Conservation (phyloP, 2,329 filamentous ascomycete genomes). For the Pseudogymnoascus sp. region DNA sequence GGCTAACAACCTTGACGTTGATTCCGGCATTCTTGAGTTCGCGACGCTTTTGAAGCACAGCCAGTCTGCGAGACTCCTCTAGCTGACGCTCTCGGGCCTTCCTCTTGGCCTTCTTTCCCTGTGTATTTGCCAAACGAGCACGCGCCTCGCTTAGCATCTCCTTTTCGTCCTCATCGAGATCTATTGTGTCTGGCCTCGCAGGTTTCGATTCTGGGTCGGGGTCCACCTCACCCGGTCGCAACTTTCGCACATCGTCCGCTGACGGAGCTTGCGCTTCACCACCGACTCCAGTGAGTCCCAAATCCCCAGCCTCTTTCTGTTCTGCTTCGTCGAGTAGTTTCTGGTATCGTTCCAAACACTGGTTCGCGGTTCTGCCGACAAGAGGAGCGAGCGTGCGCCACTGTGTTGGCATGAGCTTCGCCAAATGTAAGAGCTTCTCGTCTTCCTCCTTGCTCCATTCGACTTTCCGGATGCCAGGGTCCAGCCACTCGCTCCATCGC, state of each 20-base stretch:
- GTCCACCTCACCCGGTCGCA: slow-evolving; percentile 89
- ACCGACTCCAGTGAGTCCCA: slow-evolving; percentile 78
- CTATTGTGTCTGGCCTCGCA: slow-evolving; percentile 89
- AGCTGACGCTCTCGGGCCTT: slow-evolving; percentile 94
- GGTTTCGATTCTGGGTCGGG: slow-evolving; percentile 97
- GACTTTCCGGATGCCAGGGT: slow-evolving; percentile 95
- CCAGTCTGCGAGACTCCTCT: slow-evolving; percentile 85
- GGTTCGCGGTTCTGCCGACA: slow-evolving; percentile 90
- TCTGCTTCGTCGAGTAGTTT: slow-evolving; percentile 95
- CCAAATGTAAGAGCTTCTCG: slow-evolving; percentile 90
- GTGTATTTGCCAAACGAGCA: slow-evolving; percentile 91
- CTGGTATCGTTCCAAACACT: slow-evolving; percentile 95
- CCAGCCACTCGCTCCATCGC: slow-evolving; percentile 96
- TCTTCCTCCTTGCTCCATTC: slow-evolving; percentile 99
- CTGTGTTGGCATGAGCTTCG: slow-evolving; percentile 98
- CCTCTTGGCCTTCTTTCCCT: slow-evolving; percentile 97
- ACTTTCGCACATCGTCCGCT: slow-evolving; percentile 80
- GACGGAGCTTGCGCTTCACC: slow-evolving; percentile 80
- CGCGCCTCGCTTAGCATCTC: slow-evolving; percentile 98
- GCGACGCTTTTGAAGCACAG: slow-evolving; percentile 85
- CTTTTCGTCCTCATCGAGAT: slow-evolving; percentile 98
- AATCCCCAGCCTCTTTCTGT: slow-evolving; percentile 68
- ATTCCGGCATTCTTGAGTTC: slow-evolving; percentile 97
- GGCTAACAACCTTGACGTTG: slow-evolving; percentile 88
- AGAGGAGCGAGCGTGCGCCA: slow-evolving; percentile 98